phyloP scores from a whole-genome alignment of 148 eudicot species.

The Persicaria tinctoria region DNA sequence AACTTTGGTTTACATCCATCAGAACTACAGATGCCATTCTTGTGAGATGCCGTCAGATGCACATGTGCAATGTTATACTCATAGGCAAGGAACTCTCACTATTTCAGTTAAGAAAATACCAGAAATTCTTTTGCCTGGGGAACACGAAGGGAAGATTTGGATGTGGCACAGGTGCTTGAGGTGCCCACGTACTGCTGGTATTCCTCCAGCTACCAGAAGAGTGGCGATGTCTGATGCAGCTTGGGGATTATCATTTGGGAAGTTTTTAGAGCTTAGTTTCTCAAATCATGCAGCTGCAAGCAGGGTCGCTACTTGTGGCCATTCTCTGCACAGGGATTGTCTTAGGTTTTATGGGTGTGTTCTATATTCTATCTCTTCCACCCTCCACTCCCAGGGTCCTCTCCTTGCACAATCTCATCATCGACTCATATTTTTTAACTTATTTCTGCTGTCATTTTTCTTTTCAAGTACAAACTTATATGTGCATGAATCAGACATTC shows the following conservation, averaged over 20 bases:
- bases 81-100: conserved; percentile 89
- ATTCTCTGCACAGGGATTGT: conserved; percentile 91
- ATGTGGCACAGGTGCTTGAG: conserved; percentile 98
- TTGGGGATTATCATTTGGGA: conserved; percentile 99
- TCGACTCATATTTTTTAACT: too few species aligned
- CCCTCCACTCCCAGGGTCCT: not conserved
- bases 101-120: conserved; percentile 86
- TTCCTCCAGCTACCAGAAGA: conserved; percentile 91
- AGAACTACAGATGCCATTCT: conserved; percentile 67
- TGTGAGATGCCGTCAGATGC: conserved; percentile 92
- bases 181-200: conserved; percentile 71
- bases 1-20: conserved; percentile 14
- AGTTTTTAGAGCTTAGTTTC: conserved; percentile 94
- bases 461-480: too few species aligned
- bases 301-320: conserved; percentile 97
- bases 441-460: too few species aligned
- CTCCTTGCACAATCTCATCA: not conserved
- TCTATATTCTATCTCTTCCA: not conserved
- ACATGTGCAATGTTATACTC: conserved; percentile 94
- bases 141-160: conserved; percentile 91
- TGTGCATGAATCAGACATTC: too few species aligned
- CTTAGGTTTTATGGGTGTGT: conserved; percentile 91
- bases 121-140: conserved; percentile 73
- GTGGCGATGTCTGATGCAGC: conserved; percentile 98
- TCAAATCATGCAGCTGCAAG: conserved; percentile 99